Evolutionary conservation across 2,329 filamentous ascomycete genomes (phyloP).

Genomic region (Aspergillus brunneoviolaceus): DNA sequence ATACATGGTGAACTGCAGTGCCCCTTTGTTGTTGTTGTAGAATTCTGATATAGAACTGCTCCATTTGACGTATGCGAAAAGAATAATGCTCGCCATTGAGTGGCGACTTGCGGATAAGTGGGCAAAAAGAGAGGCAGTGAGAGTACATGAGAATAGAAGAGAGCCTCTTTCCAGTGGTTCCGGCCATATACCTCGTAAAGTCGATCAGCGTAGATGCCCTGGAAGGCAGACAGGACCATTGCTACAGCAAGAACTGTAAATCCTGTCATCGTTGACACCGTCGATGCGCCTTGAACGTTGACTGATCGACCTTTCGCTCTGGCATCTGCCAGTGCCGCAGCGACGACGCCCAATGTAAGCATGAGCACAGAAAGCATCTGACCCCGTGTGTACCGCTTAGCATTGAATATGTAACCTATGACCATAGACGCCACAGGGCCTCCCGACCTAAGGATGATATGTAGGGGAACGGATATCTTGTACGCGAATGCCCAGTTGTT

Average conservation of each 20-base stretch:
- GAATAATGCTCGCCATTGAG: constrained; percentile 38
- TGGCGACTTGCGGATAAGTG: constrained; percentile 34
- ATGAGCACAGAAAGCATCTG: constrained; percentile 81
- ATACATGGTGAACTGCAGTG: neutral
- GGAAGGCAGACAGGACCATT: constrained; percentile 85
- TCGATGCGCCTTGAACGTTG: constrained; percentile 16
- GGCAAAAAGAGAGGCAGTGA: constrained; percentile 48
- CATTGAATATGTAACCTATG: constrained; percentile 79
- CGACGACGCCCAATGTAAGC: constrained; percentile 80
- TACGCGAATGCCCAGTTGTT: constrained; percentile 99
- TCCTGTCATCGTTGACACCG: constrained; percentile 56
- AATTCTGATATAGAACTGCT: neutral
- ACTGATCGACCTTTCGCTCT: constrained; percentile 65
- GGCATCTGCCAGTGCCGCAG: constrained; percentile 87
- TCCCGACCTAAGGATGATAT: constrained; percentile 93
- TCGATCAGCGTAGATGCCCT: constrained; percentile 92
- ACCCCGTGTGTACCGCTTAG: constrained; percentile 73
- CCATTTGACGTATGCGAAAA: constrained; percentile 32
- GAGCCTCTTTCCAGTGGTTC: constrained; percentile 86
- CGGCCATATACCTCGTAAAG: constrained; percentile 80
- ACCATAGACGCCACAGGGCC: constrained; percentile 94
- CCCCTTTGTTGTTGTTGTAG: neutral
- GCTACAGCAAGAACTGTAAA: constrained; percentile 82
- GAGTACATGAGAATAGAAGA: constrained; percentile 79
- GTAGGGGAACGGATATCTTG: constrained; percentile 90